These are phyloP conservation scores for Colletotrichum sp. DNA, from an alignment of 2,329 filamentous ascomycete genomes.

Conservation along the genomic window DNA sequence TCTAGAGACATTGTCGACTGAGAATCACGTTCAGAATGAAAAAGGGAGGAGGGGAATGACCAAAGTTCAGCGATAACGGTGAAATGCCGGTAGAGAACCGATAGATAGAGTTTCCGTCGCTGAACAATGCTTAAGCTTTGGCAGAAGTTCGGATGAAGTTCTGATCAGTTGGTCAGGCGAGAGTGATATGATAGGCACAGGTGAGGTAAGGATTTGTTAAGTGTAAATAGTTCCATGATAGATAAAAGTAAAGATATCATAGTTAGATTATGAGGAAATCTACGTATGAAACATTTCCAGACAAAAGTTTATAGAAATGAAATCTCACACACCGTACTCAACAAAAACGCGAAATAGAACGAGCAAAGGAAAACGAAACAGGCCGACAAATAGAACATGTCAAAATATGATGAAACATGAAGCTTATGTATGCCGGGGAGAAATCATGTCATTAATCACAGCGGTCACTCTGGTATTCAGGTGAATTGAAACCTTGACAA, in stretches of 20 bases:
- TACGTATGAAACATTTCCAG: fast-evolving
- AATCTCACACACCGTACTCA: neutral
- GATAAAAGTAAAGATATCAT: fast-evolving
- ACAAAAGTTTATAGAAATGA: neutral
- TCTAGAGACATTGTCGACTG: neutral
- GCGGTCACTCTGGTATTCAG: neutral
- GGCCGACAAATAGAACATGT: fast-evolving
- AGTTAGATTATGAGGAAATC: neutral
- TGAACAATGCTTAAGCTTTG: neutral
- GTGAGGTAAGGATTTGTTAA: fast-evolving
- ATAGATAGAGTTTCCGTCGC: neutral
- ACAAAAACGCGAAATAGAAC: neutral
- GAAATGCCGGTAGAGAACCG: fast-evolving
- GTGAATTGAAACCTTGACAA: neutral
- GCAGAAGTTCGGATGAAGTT: neutral
- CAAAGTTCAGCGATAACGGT: fast-evolving
- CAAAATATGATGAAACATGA: too few relatives aligned
- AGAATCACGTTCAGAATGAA: fast-evolving
- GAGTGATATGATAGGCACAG: neutral
- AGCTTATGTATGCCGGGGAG: fast-evolving
- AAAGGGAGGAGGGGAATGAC: fast-evolving
- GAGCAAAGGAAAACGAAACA: neutral
- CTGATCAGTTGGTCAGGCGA: fast-evolving
- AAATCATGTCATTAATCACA: too few relatives aligned
- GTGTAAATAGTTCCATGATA: neutral